Percentiles rank a stretch among this genome's conserved stretches.
phyloP scores from a whole-genome alignment of 306 rosid genomes.

The Trifolium fragiferum region DNA sequence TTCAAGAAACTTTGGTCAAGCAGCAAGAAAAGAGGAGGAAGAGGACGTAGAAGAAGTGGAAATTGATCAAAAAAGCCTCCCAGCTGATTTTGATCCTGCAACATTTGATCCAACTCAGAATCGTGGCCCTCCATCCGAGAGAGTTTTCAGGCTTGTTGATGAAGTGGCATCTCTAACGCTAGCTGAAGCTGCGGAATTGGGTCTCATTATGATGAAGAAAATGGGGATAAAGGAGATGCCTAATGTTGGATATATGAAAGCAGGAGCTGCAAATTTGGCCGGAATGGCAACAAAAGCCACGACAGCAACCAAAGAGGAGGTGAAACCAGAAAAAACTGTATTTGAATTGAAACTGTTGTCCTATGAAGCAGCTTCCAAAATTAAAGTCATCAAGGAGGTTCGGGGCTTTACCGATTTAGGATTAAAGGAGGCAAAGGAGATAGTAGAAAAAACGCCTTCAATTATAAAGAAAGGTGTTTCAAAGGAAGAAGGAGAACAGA shows the following conservation, averaged over 20 bases:
- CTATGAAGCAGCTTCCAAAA: constrained; percentile 81
- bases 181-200: constrained; percentile 76
- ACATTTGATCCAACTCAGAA: constrained; percentile 81
- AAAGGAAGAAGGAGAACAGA: constrained; percentile 88
- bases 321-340: constrained; percentile 79
- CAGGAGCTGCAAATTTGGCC: constrained; percentile 74
- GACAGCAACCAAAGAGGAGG: constrained; percentile 70
- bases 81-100: constrained; percentile 88
- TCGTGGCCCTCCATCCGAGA: constrained; percentile 83
- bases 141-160: constrained; percentile 83
- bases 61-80: constrained; percentile 90
- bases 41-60: constrained; percentile 82
- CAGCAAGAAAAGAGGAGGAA: constrained; percentile 70
- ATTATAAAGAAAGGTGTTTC: constrained; percentile 80
- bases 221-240: constrained; percentile 72
- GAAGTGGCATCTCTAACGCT: constrained; percentile 81
- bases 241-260: constrained; percentile 69
- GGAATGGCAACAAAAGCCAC: constrained; percentile 65
- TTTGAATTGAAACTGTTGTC: constrained; percentile 81
- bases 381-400: constrained; percentile 87
- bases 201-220: constrained; percentile 67
- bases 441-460: constrained; percentile 82
- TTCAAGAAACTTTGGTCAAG: constrained; percentile 61
- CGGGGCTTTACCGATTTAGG: constrained; percentile 87
- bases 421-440: constrained; percentile 83